Conservation (phyloP, 2,329 filamentous ascomycete species). For the Gaeumannomyces tritici region DNA sequence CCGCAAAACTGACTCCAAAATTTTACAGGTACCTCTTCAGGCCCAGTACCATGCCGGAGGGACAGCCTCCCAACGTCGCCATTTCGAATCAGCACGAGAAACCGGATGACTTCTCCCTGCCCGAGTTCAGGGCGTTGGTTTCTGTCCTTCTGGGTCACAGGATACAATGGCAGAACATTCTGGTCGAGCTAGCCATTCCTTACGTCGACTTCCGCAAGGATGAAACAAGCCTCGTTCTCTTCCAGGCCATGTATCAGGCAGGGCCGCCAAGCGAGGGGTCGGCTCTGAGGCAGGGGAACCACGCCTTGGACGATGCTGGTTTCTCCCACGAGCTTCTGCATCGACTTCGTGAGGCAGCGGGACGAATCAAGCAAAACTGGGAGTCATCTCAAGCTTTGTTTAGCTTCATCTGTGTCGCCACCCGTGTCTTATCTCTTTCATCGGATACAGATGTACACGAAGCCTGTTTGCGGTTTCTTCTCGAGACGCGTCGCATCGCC, state of each 20-base stretch:
- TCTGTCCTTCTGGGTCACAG: conserved; percentile 31
- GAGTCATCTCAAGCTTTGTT: conserved; percentile 22
- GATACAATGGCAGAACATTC: conserved; percentile 47
- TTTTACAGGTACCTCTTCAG: background rate
- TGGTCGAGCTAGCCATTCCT: conserved; percentile 36
- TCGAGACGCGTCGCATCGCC: conserved; percentile 19
- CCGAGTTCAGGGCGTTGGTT: conserved; percentile 44
- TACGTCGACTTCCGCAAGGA: conserved; percentile 39
- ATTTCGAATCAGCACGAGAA: conserved; percentile 39
- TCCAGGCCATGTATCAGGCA: conserved; percentile 38
- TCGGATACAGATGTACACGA: conserved; percentile 10
- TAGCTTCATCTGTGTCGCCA: conserved; percentile 26
- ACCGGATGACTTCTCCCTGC: conserved; percentile 34
- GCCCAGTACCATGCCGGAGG: background rate
- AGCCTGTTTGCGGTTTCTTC: conserved; percentile 20
- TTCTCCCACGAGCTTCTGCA: conserved; percentile 24
- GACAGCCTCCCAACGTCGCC: conserved; percentile 32
- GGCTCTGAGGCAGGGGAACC: conserved; percentile 23
- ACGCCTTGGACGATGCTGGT: conserved; percentile 18
- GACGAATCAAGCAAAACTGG: conserved; percentile 39
- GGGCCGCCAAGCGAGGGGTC: conserved; percentile 20
- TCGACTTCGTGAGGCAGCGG: conserved; percentile 19
- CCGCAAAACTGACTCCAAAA: too few relatives aligned
- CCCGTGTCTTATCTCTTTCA: conserved; percentile 32
- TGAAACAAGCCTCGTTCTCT: conserved; percentile 35